Base-by-base conservation (phyloP, 208 protist genomes). In the Trypanosoma scelopori region DNA sequence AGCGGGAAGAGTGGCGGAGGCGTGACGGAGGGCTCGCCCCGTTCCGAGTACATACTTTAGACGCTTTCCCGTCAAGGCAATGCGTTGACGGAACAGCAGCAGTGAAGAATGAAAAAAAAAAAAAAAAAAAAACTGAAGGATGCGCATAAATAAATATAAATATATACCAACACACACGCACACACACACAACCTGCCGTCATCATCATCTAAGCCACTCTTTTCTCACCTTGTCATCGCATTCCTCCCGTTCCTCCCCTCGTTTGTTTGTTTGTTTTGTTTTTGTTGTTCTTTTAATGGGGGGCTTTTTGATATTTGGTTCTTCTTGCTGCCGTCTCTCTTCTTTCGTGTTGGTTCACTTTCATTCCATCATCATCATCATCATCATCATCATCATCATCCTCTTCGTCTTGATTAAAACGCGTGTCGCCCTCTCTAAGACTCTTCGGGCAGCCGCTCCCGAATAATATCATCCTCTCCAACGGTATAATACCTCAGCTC, bases 401-500 rank as follows among this genome's bases (percentile, higher is more conserved):
- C 16, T 18, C 28, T 55, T 56, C 23, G 3, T 42, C 0, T 42
- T 1, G n/a, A 23, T 18, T 42, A 22, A 15, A 3, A 20, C 20
- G 18, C 1, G 27, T 41, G 32, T 49, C 27, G 25, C 37, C 4
- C 1, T 30, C 43, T 5, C 15, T 56, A 58, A 23, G 48, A 0
- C 20, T 53, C 30, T 23, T 22, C 49, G 11, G 58, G 23, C 9
- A 45, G 25, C 25, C 51, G 22, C 35, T 73, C 68, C 23, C 59
- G 25, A 5, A 73, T 12, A 30, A 67, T 65, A 22, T 45, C 59
- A 27, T 73, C 59, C 35, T 51, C 68, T 5, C 52, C 59, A 27
- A 73, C 68, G 9, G 52, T 62, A 51, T 73, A 73, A 35, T 56
- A 66, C 16, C 56, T 37, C 27, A 51, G n/a, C 43, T 61, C 43